Percentiles rank a stretch among this genome's conserved stretches.
Conservation (phyloP, 495 filamentous ascomycete species). For the Pyrenula massariospora region DNA sequence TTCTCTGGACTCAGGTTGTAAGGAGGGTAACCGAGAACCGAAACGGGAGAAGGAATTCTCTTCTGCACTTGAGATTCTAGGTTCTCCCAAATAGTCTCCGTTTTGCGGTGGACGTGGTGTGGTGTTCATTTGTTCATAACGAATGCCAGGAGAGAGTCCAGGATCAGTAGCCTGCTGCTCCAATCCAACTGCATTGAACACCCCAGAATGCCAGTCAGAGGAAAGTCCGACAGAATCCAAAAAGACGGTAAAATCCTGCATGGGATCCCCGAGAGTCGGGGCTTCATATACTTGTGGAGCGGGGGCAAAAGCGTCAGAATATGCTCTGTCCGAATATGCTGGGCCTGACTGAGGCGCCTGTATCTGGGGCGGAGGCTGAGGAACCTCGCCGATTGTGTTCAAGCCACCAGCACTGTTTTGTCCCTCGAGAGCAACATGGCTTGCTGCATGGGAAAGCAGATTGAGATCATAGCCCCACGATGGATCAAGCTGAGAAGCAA, state of each 20-base stretch:
- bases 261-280: constrained; percentile 33
- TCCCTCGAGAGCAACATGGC: constrained; percentile 36
- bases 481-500: constrained; percentile 34
- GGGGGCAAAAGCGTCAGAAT: not conserved
- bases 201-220: constrained; percentile 37
- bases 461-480: constrained; percentile 41
- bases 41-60: constrained; percentile 4
- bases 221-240: constrained; percentile 38
- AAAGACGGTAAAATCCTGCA: constrained; percentile 39
- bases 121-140: constrained; percentile 27
- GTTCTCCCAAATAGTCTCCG: constrained; percentile 25
- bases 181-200: constrained; percentile 31
- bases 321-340: not conserved
- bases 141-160: constrained; percentile 23
- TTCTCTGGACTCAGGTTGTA: constrained; percentile 3
- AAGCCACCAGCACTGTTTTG: constrained; percentile 26
- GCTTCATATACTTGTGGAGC: constrained; percentile 18
- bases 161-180: constrained; percentile 19
- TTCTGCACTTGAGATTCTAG: constrained; percentile 7
- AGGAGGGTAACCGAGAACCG: constrained; percentile 6
- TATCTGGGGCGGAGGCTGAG: constrained; percentile 10
- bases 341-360: not conserved
- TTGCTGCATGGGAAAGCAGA: constrained; percentile 35
- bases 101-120: constrained; percentile 19
- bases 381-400: constrained; percentile 29